Evolutionary conservation across 2,329 filamentous ascomycete species (phyloP), one percentile per base, ranked within the genome.

Genomic region (Mycosphaerella arachidis): DNA sequence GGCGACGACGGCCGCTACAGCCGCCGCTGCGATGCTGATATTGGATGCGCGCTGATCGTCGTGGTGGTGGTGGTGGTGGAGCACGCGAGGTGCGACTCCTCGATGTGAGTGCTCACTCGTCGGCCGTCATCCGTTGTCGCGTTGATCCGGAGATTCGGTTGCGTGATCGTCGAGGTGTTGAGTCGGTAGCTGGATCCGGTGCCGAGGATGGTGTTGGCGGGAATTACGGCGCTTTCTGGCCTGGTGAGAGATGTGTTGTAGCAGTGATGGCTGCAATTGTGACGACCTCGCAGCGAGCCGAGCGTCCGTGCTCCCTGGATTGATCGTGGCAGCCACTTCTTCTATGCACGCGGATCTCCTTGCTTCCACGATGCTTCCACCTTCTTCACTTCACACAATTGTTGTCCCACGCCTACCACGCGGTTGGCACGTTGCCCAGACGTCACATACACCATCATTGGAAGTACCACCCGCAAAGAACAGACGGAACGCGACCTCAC

Each of bases 81-180:
- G 59, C 62, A 59, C 59, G 56, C 59, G 59, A 48, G 51, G 35
- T 54, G 53, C 56, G 58, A 60, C 63, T 66, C 64, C 63, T 66
- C 62, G 64, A 48, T 61, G 54, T 55, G 59, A 40, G 37, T 50
- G 51, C 55, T 31, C 30, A 31, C 30, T 30, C 10, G 12, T 52
- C 50, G n/a, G 53, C 55, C 53, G 48, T 59, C 64, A 66, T 66
- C 59, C 59, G 59, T 56, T 35, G 60, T 60, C 52, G 58, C 46
- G 56, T 53, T 10, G 13, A 20, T 62, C 57, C 51, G 20, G 40
- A 35, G 33, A 8, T 13, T n/a, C 20, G n/a, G 55, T 12, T 35
- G 48, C 48, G 35, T 18, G 56, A 33, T 56, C 48, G 58, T 43
- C 37, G 33, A 52, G 30, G 24, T 13, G 16, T 33, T 29, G 2